Evolutionary conservation across 2,329 filamentous ascomycete species (phyloP).

Genomic region (Fusarium redolens): DNA sequence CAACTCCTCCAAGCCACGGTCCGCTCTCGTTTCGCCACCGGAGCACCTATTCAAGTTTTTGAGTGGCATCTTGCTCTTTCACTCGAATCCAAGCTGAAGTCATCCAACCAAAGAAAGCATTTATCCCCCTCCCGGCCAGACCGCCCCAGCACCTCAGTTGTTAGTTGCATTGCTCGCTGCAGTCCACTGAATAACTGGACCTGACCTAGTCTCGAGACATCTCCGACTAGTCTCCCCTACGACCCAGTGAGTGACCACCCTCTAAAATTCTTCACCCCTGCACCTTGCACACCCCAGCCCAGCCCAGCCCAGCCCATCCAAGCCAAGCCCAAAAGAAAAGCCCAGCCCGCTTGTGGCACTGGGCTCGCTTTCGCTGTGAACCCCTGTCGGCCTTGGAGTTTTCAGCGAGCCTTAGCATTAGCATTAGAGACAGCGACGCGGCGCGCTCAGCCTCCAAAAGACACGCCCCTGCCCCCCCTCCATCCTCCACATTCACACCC

Average conservation of each 20-base stretch:
- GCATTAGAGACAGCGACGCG: constrained; percentile 10
- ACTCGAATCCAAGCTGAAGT: constrained; percentile 3
- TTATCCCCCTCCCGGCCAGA: constrained; percentile 27
- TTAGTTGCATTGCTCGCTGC: not conserved
- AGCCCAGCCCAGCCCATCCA: not conserved
- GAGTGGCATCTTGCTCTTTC: constrained; percentile 26
- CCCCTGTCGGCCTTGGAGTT: constrained; percentile 16
- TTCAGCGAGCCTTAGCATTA: not conserved
- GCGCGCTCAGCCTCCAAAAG: constrained; percentile 56
- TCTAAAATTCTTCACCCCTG: constrained; percentile 1
- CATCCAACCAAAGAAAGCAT: constrained; percentile 16
- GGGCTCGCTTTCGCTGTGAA: constrained; percentile 10
- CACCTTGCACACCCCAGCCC: constrained; percentile 13
- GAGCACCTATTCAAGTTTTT: not conserved
- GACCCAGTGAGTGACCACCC: constrained; percentile 19
- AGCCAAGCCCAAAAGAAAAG: constrained; percentile 12
- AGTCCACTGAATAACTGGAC: constrained; percentile 11
- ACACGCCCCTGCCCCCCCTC: constrained; percentile 18
- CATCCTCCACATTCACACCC: constrained; percentile 34
- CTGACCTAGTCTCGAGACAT: constrained; percentile 36
- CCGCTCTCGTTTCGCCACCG: constrained; percentile 31
- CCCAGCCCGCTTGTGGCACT: constrained; percentile 39
- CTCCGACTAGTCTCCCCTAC: constrained; percentile 25
- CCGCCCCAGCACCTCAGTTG: constrained; percentile 8
- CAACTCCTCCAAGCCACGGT: constrained; percentile 20